phyloP scores from a whole-genome alignment of 2,329 filamentous ascomycete species.

The Cercospora nicotianae region DNA sequence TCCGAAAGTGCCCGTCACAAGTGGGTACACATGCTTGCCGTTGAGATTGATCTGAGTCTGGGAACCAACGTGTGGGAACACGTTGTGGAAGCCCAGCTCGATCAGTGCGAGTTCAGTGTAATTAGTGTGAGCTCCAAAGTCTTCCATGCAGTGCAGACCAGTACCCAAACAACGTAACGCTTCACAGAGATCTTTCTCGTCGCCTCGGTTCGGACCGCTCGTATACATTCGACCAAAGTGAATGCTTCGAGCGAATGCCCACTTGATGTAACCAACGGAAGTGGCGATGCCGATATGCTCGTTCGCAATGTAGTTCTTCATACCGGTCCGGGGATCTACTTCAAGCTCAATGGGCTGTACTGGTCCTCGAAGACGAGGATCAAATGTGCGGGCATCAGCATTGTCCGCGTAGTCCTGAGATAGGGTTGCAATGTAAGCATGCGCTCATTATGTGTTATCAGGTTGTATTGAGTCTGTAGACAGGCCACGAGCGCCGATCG shows the following conservation, averaged over 20 bases:
- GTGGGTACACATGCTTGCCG: slow-evolving; percentile 51
- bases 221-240: slow-evolving; percentile 52
- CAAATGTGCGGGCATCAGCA: slow-evolving; percentile 77
- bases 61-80: slow-evolving; percentile 55
- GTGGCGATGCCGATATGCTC: slow-evolving; percentile 86
- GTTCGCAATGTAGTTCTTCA: slow-evolving; percentile 99
- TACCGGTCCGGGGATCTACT: slow-evolving; percentile 64
- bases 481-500: not conserved
- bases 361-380: slow-evolving; percentile 77
- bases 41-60: slow-evolving; percentile 48
- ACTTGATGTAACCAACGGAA: slow-evolving; percentile 65
- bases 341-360: slow-evolving; percentile 55
- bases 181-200: slow-evolving; percentile 51
- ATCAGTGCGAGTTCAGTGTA: slow-evolving; percentile 55
- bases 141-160: slow-evolving; percentile 55
- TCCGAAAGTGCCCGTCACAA: slow-evolving; percentile 57
- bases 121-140: slow-evolving; percentile 58
- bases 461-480: not conserved
- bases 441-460: not conserved
- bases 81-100: slow-evolving; percentile 53
- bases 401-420: slow-evolving; percentile 72
- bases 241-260: slow-evolving; percentile 49
- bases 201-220: slow-evolving; percentile 43
- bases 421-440: not conserved
- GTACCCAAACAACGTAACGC: slow-evolving; percentile 54